Conservation (phyloP, 2,329 filamentous ascomycete genomes). For the Pseudogymnoascus sp. region DNA sequence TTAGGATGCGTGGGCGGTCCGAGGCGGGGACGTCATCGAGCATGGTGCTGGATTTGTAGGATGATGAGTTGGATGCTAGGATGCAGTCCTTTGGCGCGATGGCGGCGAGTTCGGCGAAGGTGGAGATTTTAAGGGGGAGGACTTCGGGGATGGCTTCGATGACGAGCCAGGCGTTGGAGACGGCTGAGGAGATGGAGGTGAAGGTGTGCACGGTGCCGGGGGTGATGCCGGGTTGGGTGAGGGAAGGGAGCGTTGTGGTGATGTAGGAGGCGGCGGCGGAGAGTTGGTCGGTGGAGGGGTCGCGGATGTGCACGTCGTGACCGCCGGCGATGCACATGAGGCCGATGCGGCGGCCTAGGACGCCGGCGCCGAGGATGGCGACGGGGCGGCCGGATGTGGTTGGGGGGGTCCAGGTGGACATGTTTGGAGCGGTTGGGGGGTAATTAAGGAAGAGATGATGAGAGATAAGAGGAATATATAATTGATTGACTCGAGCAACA, state of each 20-base stretch:
- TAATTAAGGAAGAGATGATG: background rate
- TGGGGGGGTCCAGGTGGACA: conserved; percentile 16
- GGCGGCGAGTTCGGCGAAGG: conserved; percentile 34
- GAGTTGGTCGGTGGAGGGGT: conserved; percentile 33
- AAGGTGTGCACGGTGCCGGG: conserved; percentile 11
- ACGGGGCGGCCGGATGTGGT: conserved; percentile 28
- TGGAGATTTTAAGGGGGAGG: conserved; percentile 33
- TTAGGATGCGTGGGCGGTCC: conserved; percentile 32
- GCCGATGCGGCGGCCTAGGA: conserved; percentile 37
- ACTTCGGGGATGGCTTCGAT: conserved; percentile 38
- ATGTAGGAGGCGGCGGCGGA: conserved; percentile 35
- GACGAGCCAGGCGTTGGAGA: conserved; percentile 30
- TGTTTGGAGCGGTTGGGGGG: background rate
- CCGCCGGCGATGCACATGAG: conserved; percentile 36
- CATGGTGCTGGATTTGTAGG: conserved; percentile 38
- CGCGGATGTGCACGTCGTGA: conserved; percentile 36
- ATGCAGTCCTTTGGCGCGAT: conserved; percentile 31
- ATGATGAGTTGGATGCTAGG: conserved; percentile 41
- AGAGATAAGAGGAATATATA: background rate
- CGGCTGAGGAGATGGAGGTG: conserved; percentile 19
- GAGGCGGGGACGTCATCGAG: conserved; percentile 30
- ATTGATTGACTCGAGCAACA: background rate
- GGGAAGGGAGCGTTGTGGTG: conserved; percentile 28
- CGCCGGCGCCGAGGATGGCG: conserved; percentile 35
- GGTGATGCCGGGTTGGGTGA: background rate